Evolutionary conservation across 2,329 filamentous ascomycete genomes (phyloP), one percentile per base, ranked within the genome.

Genomic region (Talaromyces sp.): DNA sequence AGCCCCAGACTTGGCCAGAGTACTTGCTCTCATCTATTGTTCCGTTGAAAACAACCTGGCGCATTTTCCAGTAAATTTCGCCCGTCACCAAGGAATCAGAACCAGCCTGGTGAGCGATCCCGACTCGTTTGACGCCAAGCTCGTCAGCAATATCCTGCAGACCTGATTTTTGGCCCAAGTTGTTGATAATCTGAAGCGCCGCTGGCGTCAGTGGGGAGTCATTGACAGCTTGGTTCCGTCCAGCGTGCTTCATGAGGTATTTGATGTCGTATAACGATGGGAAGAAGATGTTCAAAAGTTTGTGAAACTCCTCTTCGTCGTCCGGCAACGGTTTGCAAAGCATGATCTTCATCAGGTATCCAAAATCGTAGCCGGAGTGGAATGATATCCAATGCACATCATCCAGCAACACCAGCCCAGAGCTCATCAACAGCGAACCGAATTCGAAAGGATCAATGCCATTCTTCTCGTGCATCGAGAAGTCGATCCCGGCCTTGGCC

Each of bases 321-420:
- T 92, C 90, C 0, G 95, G 95, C 8, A 99, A 82, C 51, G 89
- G 86, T 66, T 87, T 84, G 76, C 90, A 90, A 60, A 90, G 88
- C 73, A 99, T 87, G 61, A 97, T 87, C 78, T 99, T 99, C 71
- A 96, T 93, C 53, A 99, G 82, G 71, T 98, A 98, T 55, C 93
- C 95, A 76, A 99, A 98, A 78, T 99, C 95, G 77, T 99, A 99
- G 63, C 93, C 95, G 29, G 91, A 95, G 75, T 99, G 95, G 78
- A 98, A 98, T 4, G 91, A 96, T 65, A 99, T 90, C 95, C 95
- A 99, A 73, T 91, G 89, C 59, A 97, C 90, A 61, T 96, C 87
- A 43, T 95, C 88, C 65, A 90, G 86, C 69, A 95, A 89, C 13
- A 96, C 91, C 52, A 99, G 83, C 9, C 95, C 95, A 1, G 95